A percentile compares a stretch with the other conserved stretches of the same genome.
Conservation (phyloP, 2,329 filamentous ascomycete species). For the Xylaria sp. region DNA sequence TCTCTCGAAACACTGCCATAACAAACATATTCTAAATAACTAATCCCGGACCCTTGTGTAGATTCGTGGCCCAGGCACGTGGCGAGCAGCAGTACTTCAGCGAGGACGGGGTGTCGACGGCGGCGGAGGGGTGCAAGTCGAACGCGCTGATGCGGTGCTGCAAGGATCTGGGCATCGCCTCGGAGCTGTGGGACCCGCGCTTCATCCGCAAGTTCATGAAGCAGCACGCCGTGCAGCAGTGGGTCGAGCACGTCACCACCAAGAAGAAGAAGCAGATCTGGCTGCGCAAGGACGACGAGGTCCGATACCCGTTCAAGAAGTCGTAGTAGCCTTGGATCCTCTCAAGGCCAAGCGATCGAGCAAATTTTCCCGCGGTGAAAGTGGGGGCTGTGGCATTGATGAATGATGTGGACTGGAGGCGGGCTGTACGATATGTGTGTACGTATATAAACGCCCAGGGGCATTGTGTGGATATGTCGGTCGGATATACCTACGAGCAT, state of each 20-base stretch:
- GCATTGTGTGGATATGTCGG: constrained; percentile 11
- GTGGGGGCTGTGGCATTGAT: too few relatives aligned
- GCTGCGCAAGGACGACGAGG: constrained; percentile 82
- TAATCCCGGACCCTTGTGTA: constrained; percentile 54
- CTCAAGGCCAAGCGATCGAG: neutral
- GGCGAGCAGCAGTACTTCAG: constrained; percentile 96
- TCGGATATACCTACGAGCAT: constrained; percentile 22
- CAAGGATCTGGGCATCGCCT: constrained; percentile 95
- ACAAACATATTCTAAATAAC: neutral
- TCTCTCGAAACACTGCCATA: neutral
- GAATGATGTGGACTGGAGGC: neutral
- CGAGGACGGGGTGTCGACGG: constrained; percentile 88
- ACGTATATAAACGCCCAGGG: constrained; percentile 1
- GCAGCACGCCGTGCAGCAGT: constrained; percentile 78
- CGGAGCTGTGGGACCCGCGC: constrained; percentile 94
- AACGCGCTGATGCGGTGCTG: constrained; percentile 98
- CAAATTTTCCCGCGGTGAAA: neutral
- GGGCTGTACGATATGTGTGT: constrained; percentile 31
- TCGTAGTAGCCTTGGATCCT: neutral
- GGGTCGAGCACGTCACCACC: constrained; percentile 86
- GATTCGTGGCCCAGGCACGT: constrained; percentile 89
- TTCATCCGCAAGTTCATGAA: constrained; percentile 87
- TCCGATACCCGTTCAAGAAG: constrained; percentile 70
- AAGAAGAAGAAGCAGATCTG: constrained; percentile 93
- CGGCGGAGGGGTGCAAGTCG: constrained; percentile 96